Percentiles rank a stretch among this genome's conserved stretches.
phyloP scores from a whole-genome alignment of 2,329 filamentous ascomycete genomes.

The Verticillium nubilum region DNA sequence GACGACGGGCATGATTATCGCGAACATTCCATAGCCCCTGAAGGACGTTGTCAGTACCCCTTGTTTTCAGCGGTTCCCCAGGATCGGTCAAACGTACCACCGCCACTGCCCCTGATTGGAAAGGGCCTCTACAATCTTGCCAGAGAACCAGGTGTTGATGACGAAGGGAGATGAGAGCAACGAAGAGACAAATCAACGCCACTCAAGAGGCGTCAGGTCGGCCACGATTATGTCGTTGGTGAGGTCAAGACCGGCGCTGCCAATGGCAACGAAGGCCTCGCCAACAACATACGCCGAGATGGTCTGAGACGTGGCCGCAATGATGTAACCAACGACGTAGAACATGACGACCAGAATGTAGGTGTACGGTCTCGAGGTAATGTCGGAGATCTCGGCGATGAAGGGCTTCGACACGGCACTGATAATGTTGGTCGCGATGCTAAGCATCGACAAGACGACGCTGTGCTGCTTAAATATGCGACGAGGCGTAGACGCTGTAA shows the following conservation, averaged over 20 bases:
- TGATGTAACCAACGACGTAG: slow-evolving; percentile 51
- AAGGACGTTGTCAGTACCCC: slow-evolving; percentile 40
- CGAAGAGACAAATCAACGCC: slow-evolving; percentile 43
- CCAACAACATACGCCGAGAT: slow-evolving; percentile 47
- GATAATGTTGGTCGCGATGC: slow-evolving; percentile 27
- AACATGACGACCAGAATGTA: slow-evolving; percentile 49
- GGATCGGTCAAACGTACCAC: slow-evolving; percentile 12
- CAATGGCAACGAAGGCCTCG: slow-evolving; percentile 54
- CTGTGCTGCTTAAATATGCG: slow-evolving; percentile 21
- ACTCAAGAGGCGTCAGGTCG: slow-evolving; percentile 50
- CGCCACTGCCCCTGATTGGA: slow-evolving; percentile 18
- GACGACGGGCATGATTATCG: slow-evolving; percentile 48
- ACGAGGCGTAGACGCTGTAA: slow-evolving; percentile 22
- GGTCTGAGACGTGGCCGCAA: slow-evolving; percentile 47
- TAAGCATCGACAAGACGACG: slow-evolving; percentile 19
- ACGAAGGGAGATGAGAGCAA: slow-evolving; percentile 50
- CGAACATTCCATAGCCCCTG: slow-evolving; percentile 54
- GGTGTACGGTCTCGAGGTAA: slow-evolving; percentile 57
- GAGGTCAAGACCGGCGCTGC: slow-evolving; percentile 53
- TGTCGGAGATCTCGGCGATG: slow-evolving; percentile 56
- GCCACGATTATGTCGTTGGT: slow-evolving; percentile 59
- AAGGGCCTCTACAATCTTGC: slow-evolving; percentile 45
- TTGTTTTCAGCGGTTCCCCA: slow-evolving; percentile 19
- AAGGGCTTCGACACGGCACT: slow-evolving; percentile 53
- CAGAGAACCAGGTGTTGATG: slow-evolving; percentile 60